These are phyloP conservation scores for Xylaria sp. DNA, from an alignment of 2,329 filamentous ascomycete genomes.

Conservation along the genomic window DNA sequence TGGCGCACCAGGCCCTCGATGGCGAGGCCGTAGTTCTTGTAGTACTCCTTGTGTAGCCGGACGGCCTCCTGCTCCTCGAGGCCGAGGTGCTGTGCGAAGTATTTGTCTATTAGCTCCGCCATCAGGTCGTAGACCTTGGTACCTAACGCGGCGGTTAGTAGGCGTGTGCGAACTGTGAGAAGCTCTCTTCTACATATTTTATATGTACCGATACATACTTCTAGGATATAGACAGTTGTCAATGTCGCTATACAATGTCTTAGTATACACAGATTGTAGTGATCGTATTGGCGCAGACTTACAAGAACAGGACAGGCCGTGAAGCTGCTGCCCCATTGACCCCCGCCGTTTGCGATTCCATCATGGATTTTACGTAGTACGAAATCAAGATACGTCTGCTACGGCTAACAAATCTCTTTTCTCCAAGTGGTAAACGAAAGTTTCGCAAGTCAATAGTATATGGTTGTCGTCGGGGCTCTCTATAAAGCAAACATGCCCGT, in stretches of 20 bases:
- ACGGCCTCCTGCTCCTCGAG: slow-evolving; percentile 78
- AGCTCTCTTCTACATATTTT: not conserved
- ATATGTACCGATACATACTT: slow-evolving; percentile 55
- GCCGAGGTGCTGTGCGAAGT: slow-evolving; percentile 70
- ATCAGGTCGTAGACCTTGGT: slow-evolving; percentile 86
- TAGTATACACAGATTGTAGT: slow-evolving; percentile 18
- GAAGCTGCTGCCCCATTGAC: slow-evolving; percentile 27
- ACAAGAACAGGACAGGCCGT: slow-evolving; percentile 50
- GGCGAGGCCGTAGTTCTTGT: slow-evolving; percentile 93
- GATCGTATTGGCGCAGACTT: slow-evolving; percentile 20
- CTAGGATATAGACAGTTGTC: slow-evolving; percentile 97
- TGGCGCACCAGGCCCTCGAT: slow-evolving; percentile 93
- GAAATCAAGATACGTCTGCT: not conserved
- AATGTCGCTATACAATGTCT: slow-evolving; percentile 79
- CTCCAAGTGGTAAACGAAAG: not conserved
- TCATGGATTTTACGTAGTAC: slow-evolving; percentile 8
- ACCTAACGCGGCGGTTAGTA: slow-evolving; percentile 47
- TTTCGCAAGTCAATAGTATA: not conserved
- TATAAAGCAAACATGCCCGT: not conserved
- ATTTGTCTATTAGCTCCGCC: slow-evolving; percentile 75
- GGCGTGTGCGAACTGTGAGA: not conserved
- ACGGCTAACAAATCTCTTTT: not conserved
- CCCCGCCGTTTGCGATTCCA: slow-evolving; percentile 33
- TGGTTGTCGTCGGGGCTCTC: not conserved
- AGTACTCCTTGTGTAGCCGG: slow-evolving; percentile 87